phyloP scores from a whole-genome alignment of 108 stramenopile genomes.

The Conticribra guillardii region DNA sequence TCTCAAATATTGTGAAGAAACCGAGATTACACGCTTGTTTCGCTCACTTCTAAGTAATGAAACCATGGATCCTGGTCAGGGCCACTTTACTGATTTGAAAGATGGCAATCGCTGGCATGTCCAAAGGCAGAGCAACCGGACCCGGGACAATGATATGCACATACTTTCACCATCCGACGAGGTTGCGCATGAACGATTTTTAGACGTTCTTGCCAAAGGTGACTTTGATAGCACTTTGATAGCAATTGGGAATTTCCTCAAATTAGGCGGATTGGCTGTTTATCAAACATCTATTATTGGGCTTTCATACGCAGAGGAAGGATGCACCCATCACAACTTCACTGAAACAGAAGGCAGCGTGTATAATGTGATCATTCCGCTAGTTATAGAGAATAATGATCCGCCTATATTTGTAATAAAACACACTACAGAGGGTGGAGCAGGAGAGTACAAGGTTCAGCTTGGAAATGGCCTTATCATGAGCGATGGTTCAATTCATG shows the following conservation, averaged over 20 bases:
- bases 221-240: constrained; percentile 54
- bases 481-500: too few relatives aligned
- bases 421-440: too few relatives aligned
- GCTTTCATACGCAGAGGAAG: constrained; percentile 25
- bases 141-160: too few relatives aligned
- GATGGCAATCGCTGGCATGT: constrained; percentile 59
- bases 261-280: constrained; percentile 29
- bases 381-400: constrained; percentile 38
- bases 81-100: constrained; percentile 29
- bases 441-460: too few relatives aligned
- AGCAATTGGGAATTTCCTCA: constrained; percentile 46
- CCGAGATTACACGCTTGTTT: constrained; percentile 31
- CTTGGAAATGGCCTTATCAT: too few relatives aligned
- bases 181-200: constrained; percentile 47
- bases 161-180: constrained; percentile 64
- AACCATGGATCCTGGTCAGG: too few relatives aligned
- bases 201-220: constrained; percentile 45
- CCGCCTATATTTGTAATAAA: constrained; percentile 34
- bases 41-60: constrained; percentile 13
- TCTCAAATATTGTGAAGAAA: constrained; percentile 25
- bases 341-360: constrained; percentile 12
- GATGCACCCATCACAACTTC: constrained; percentile 34
- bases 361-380: constrained; percentile 51
- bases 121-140: constrained; percentile 49
- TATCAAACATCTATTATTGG: constrained; percentile 48